These are phyloP conservation scores for Leccinum boreale DNA, from an alignment of 768 basidiomycete genomes.

Conservation along the genomic window DNA sequence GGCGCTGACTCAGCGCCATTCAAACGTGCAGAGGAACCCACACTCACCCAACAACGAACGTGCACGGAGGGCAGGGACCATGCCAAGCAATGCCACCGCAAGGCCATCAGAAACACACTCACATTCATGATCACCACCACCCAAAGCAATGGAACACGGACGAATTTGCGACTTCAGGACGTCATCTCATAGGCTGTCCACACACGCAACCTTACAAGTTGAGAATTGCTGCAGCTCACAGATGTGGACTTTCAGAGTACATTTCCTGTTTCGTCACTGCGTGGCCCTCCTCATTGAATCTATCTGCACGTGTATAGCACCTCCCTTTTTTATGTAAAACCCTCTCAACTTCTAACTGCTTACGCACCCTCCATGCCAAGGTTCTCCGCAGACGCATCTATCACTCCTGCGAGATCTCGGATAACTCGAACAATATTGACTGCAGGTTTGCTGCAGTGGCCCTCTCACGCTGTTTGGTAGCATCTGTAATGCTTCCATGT, in stretches of 20 bases:
- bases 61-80: conserved; percentile 35
- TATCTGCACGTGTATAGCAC: conserved; percentile 11
- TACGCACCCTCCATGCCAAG: conserved; percentile 54
- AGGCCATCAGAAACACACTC: not conserved
- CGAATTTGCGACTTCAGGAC: conserved; percentile 47
- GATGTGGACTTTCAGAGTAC: conserved; percentile 57
- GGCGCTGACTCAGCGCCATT: not conserved
- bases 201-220: conserved; percentile 50
- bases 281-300: conserved; percentile 3
- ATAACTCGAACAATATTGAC: conserved; percentile 19
- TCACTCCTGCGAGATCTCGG: conserved; percentile 23
- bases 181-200: conserved; percentile 44
- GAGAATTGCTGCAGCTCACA: conserved; percentile 58
- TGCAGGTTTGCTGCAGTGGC: conserved; percentile 1
- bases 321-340: conserved; percentile 18
- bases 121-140: conserved; percentile 20
- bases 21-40: conserved; percentile 6
- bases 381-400: conserved; percentile 57
- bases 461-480: conserved; percentile 25
- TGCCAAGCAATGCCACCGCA: conserved; percentile 28
- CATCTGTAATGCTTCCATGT: conserved; percentile 32
- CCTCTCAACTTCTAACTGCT: conserved; percentile 51
- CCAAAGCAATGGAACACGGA: conserved; percentile 64
- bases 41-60: conserved; percentile 12
- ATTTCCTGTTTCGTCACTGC: conserved; percentile 20